Evolutionary conservation across 768 basidiomycete species (phyloP), one percentile per base, ranked within the genome.

Genomic region (Gautieria morchelliformis): DNA sequence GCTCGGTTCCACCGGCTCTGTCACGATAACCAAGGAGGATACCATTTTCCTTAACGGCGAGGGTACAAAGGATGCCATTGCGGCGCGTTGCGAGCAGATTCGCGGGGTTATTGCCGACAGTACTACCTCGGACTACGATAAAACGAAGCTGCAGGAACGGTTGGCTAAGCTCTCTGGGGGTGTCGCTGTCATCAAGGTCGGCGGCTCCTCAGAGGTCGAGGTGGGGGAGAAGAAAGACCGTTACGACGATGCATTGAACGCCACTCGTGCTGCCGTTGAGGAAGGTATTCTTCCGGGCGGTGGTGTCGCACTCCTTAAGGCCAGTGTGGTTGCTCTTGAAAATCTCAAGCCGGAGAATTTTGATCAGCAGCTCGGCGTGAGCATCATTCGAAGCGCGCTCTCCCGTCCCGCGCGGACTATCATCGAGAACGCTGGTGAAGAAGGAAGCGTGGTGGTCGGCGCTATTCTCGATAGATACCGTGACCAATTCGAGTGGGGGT

Each of bases 211-310:
- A 53, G 95, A 98, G 71, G 95, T 97, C 52, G 95, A 97, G 74
- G 95, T 98, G 59, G 80, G 94, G 7, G 95, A 98, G 81, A 98
- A 97, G 90, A 96, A 98, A 83, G 95, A 98, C 70, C 81, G 94
- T 39, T 97, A 96, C 67, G 94, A 97, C 63, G 93, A 95, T 67
- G 94, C 94, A 1, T 79, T 97, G 48, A 96, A 96, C 70, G 93
- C 94, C n/a, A 98, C 95, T 4, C 87, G 95, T 41, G 95, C 95
- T 24, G 93, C 95, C 46, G 95, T 98, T 32, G 95, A 97, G 74
- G 94, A 99, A 71, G 95, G 95, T 68, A 96, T 97, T 66, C 86
- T 98, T 35, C 95, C 95, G 53, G 95, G 95, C 45, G 95, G 95
- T 66, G 94, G 94, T 70, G 85, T 91, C 33, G 94, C 95, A 27